A percentile compares a stretch with the other conserved stretches of the same genome.
phyloP scores from a whole-genome alignment of 345 rosid genomes.

The Durio zibethinus region DNA sequence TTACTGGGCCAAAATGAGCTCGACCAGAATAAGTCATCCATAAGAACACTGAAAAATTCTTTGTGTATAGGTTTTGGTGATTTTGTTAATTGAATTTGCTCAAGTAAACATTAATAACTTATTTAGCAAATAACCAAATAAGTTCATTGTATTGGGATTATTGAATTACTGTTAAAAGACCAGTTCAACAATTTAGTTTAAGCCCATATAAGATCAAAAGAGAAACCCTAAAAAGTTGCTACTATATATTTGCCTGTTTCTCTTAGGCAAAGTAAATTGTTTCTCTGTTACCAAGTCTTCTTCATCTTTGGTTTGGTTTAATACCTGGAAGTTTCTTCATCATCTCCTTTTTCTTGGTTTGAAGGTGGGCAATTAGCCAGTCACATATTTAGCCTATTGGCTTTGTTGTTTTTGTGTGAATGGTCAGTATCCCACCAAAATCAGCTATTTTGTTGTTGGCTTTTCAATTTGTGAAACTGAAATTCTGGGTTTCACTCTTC shows the following conservation, averaged over 20 bases:
- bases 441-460: background rate
- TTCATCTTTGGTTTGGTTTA: too few relatives aligned
- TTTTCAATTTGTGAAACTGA: background rate
- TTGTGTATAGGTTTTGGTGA: too few relatives aligned
- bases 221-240: background rate
- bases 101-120: too few relatives aligned
- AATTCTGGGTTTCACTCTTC: background rate
- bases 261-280: background rate
- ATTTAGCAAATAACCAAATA: too few relatives aligned
- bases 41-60: too few relatives aligned
- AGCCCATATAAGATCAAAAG: background rate
- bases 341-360: background rate
- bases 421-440: conserved; percentile 11
- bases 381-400: background rate
- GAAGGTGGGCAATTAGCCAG: background rate
- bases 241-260: background rate
- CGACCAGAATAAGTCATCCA: too few relatives aligned
- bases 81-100: too few relatives aligned
- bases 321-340: too few relatives aligned
- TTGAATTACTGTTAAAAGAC: too few relatives aligned
- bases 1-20: too few relatives aligned
- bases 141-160: too few relatives aligned
- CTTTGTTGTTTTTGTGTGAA: background rate
- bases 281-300: too few relatives aligned
- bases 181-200: background rate